phyloP scores from a whole-genome alignment of 2,329 filamentous ascomycete species.

The Purpureocillium takamizusanense region DNA sequence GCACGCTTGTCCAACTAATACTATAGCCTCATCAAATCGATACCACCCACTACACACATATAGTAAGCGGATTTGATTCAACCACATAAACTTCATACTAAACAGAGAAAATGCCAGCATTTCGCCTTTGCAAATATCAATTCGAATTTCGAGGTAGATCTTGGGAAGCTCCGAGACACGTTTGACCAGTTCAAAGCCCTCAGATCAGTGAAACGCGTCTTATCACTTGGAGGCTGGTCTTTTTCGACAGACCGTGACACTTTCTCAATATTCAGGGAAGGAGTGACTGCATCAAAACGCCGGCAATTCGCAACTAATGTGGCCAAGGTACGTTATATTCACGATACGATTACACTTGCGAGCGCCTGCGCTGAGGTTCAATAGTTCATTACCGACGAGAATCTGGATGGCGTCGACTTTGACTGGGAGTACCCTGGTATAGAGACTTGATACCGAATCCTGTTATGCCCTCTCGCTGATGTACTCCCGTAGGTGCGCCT shows the following conservation, averaged over 20 bases:
- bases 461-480: neutral
- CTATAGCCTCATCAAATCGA: conserved; percentile 5
- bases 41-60: conserved; percentile 15
- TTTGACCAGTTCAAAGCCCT: conserved; percentile 11
- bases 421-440: conserved; percentile 31
- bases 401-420: conserved; percentile 28
- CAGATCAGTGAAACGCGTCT: conserved; percentile 12
- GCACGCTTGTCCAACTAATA: too few relatives aligned
- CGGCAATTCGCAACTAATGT: conserved; percentile 21
- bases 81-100: too few relatives aligned
- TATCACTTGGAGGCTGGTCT: conserved; percentile 19
- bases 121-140: conserved; percentile 25
- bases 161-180: conserved; percentile 11
- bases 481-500: conserved; percentile 3
- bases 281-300: conserved; percentile 17
- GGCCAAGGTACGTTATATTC: conserved; percentile 5
- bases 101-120: conserved; percentile 10
- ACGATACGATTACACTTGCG: too few relatives aligned
- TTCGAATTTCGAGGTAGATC: conserved; percentile 6
- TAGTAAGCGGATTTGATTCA: conserved; percentile 5
- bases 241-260: conserved; percentile 9
- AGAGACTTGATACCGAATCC: neutral
- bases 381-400: conserved; percentile 24
- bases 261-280: conserved; percentile 11
- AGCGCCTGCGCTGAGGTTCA: too few relatives aligned